Evolutionary conservation across 768 basidiomycete species (phyloP).

Genomic region (Lyophyllum semitale): DNA sequence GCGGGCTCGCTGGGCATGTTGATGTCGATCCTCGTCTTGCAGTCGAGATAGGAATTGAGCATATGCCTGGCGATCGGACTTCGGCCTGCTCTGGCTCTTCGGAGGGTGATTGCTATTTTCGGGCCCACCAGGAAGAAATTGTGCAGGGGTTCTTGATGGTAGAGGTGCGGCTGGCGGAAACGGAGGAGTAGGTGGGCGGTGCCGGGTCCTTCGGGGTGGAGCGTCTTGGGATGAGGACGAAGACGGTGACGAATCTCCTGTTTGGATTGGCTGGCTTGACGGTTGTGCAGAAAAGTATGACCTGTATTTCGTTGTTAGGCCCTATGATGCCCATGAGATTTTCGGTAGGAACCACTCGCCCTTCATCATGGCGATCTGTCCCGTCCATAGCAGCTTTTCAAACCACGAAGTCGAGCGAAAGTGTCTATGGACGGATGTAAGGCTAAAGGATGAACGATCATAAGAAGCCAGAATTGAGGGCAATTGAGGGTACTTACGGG

Average conservation of each 20-base stretch:
- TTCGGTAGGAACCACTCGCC: neutral
- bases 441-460: neutral
- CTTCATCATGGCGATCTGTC: neutral
- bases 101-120: neutral
- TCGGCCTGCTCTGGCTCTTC: neutral
- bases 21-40: neutral
- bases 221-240: neutral
- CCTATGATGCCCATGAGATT: neutral
- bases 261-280: slow-evolving; percentile 3
- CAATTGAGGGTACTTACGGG: neutral
- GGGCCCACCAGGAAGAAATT: neutral
- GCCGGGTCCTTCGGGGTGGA: neutral
- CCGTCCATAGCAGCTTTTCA: neutral
- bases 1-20: neutral
- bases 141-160: neutral
- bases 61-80: slow-evolving; percentile 3
- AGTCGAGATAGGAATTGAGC: slow-evolving; percentile 1
- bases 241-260: neutral
- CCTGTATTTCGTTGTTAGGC: neutral
- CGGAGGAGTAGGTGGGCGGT: slow-evolving; percentile 10
- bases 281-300: slow-evolving; percentile 12
- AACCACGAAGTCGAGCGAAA: neutral
- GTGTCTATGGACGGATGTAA: neutral
- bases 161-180: slow-evolving; percentile 5
- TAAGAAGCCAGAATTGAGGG: neutral